Evolutionary conservation across 2,329 filamentous ascomycete genomes (phyloP).

Genomic region (Stemphylium vesicarium): DNA sequence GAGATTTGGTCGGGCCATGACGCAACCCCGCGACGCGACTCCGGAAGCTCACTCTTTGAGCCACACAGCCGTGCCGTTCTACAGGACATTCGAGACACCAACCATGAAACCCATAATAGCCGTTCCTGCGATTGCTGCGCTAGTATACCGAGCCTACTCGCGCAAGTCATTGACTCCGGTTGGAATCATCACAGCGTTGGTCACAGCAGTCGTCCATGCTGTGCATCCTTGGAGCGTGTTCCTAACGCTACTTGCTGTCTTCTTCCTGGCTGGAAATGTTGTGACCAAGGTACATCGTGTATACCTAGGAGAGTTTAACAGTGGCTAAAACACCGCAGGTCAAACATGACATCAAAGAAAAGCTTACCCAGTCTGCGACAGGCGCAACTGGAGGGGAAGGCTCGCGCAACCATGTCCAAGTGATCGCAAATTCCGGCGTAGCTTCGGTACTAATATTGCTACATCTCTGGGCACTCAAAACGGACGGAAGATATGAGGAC

Average conservation of each 20-base stretch:
- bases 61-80: slow-evolving; percentile 19
- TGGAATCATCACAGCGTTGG: slow-evolving; percentile 73
- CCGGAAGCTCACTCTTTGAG: slow-evolving; percentile 6
- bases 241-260: slow-evolving; percentile 81
- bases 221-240: slow-evolving; percentile 94
- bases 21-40: slow-evolving; percentile 9
- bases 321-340: slow-evolving; percentile 59
- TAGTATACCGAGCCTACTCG: slow-evolving; percentile 50
- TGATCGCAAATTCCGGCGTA: slow-evolving; percentile 85
- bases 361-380: slow-evolving; percentile 76
- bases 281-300: slow-evolving; percentile 72
- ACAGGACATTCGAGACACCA: slow-evolving; percentile 9
- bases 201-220: slow-evolving; percentile 81
- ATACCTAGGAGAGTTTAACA: not conserved
- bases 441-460: slow-evolving; percentile 70
- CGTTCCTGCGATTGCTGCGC: slow-evolving; percentile 43
- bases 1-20: slow-evolving; percentile 8
- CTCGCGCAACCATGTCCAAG: slow-evolving; percentile 82
- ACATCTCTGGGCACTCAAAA: slow-evolving; percentile 56
- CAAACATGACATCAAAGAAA: slow-evolving; percentile 85
- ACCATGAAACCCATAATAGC: slow-evolving; percentile 42
- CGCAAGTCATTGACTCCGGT: slow-evolving; percentile 72
- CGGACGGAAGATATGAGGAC: slow-evolving; percentile 38
- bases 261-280: slow-evolving; percentile 84
- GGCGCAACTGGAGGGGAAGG: slow-evolving; percentile 80